Conservation (phyloP, 768 basidiomycete species). For the Russula sp. region DNA sequence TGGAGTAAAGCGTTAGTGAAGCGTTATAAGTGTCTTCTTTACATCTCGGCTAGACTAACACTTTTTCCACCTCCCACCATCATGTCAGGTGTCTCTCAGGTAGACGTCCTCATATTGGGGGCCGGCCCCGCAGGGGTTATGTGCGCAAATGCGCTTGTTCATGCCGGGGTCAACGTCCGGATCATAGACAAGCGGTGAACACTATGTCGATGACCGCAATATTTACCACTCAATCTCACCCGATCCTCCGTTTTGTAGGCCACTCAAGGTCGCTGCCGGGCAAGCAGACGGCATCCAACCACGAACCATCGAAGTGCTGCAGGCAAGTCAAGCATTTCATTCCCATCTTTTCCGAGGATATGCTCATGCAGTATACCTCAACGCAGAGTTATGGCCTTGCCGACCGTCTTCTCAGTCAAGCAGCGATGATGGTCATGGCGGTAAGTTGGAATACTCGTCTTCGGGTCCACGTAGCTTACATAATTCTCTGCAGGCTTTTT, state of each 20-base stretch:
- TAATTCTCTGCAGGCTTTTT: constrained; percentile 55
- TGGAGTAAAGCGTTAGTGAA: not conserved
- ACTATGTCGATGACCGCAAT: not conserved
- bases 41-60: not conserved
- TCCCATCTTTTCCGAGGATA: too few species aligned
- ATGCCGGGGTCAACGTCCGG: constrained; percentile 54
- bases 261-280: constrained; percentile 43
- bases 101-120: constrained; percentile 62
- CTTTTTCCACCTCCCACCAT: constrained; percentile 1
- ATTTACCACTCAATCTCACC: not conserved
- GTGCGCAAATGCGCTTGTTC: constrained; percentile 61
- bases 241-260: constrained; percentile 32
- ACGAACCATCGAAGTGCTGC: constrained; percentile 52
- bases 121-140: constrained; percentile 64
- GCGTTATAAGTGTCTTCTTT: not conserved
- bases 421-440: constrained; percentile 65
- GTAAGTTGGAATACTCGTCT: constrained; percentile 41
- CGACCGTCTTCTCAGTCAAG: constrained; percentile 59
- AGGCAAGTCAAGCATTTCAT: constrained; percentile 35
- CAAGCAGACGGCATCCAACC: constrained; percentile 59
- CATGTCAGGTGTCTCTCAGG: constrained; percentile 38
- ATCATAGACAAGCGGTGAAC: constrained; percentile 57
- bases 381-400: constrained; percentile 73
- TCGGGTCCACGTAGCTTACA: not conserved
- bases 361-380: not conserved